A percentile compares a stretch with the other conserved stretches of the same genome.
Conservation (phyloP, 2,329 filamentous ascomycete genomes). For the Acephala macrosclerotiorum region DNA sequence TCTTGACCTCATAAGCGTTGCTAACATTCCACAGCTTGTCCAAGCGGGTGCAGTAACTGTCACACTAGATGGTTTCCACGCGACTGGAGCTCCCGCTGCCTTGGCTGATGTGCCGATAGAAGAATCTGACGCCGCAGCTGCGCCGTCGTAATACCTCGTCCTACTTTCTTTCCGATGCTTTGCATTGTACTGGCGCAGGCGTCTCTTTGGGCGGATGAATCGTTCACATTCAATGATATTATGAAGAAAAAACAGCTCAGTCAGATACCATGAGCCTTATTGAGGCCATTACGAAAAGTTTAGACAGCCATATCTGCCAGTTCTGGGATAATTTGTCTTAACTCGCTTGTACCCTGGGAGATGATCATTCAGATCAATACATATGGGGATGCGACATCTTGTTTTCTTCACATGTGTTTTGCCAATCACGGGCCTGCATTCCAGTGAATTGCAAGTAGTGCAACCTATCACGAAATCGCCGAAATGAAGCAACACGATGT, state of each 20-base stretch:
- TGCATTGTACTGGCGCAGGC: slow-evolving; percentile 29
- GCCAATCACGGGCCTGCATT: slow-evolving; percentile 10
- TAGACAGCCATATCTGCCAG: background rate
- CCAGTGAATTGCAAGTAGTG: slow-evolving; percentile 4
- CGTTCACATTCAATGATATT: slow-evolving; percentile 6
- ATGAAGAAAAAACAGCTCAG: slow-evolving; percentile 9
- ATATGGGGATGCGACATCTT: background rate
- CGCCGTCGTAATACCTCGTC: slow-evolving; percentile 31
- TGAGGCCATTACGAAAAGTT: slow-evolving; percentile 9
- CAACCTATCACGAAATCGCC: slow-evolving; percentile 12
- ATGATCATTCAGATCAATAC: slow-evolving; percentile 9
- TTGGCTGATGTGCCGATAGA: slow-evolving; percentile 40
- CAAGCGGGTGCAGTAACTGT: slow-evolving; percentile 93
- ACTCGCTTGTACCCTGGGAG: background rate
- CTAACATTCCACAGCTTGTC: slow-evolving; percentile 68
- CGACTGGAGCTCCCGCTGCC: slow-evolving; percentile 46
- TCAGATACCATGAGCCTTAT: slow-evolving; percentile 15
- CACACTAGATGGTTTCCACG: slow-evolving; percentile 82
- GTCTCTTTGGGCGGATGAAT: slow-evolving; percentile 15
- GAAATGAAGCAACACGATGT: slow-evolving; percentile 12
- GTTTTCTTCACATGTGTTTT: background rate
- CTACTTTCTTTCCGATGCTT: slow-evolving; percentile 14
- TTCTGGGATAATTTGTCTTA: background rate
- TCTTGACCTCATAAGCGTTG: slow-evolving; percentile 24
- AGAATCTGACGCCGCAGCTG: slow-evolving; percentile 39